phyloP scores from a whole-genome alignment of 371 early-diverging fungal genomes.

The Capniomyces stellatus region DNA sequence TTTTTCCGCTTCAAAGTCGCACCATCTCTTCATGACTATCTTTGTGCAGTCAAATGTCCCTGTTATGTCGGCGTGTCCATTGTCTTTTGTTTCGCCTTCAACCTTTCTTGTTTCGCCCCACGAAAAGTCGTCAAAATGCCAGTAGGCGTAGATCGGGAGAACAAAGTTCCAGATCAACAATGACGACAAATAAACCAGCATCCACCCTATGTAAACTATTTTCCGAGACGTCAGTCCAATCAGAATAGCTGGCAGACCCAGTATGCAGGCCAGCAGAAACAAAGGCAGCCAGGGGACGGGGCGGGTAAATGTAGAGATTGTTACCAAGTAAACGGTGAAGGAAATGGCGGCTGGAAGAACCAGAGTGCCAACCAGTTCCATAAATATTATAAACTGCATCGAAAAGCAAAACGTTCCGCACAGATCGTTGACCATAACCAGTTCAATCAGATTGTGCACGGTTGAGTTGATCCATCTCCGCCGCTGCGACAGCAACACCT shows the following conservation, averaged over 20 bases:
- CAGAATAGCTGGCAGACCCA: constrained; percentile 64
- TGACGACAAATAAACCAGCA: constrained; percentile 74
- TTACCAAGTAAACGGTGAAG: constrained; percentile 61
- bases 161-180: constrained; percentile 64
- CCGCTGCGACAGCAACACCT: constrained; percentile 85
- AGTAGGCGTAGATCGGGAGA: constrained; percentile 68
- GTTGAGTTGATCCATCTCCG: constrained; percentile 97
- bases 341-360: constrained; percentile 80
- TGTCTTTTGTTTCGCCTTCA: constrained; percentile 57
- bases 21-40: constrained; percentile 69
- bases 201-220: constrained; percentile 92
- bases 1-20: constrained; percentile 61
- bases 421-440: constrained; percentile 65
- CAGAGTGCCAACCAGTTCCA: constrained; percentile 87
- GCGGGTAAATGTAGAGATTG: constrained; percentile 35
- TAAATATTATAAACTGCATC: constrained; percentile 89
- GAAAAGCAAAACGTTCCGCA: constrained; percentile 97
- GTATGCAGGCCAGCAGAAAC: constrained; percentile 45
- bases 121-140: constrained; percentile 94
- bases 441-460: constrained; percentile 83
- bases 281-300: constrained; percentile 41
- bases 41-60: constrained; percentile 55
- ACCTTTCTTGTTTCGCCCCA: constrained; percentile 94
- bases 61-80: constrained; percentile 48
- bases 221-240: constrained; percentile 68